Conservation (phyloP, 1,139 yeast genomes). For the Zygoascus meyerae region DNA sequence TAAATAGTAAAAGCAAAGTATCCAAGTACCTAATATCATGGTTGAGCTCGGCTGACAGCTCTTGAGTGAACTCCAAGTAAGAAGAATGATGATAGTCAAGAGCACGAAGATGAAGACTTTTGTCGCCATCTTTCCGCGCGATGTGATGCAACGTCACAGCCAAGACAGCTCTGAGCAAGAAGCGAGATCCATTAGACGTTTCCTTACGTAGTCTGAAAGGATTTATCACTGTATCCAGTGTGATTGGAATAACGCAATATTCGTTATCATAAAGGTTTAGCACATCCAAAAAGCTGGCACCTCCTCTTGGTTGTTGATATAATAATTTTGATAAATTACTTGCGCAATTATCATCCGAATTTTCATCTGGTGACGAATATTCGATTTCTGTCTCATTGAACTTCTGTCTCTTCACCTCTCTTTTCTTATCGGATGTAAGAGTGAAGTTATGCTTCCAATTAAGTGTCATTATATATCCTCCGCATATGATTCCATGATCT, state of each 20-base stretch:
- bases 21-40: slow-evolving; percentile 1
- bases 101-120: neutral
- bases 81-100: neutral
- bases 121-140: neutral
- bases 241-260: slow-evolving; percentile 5
- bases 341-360: no score
- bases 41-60: neutral
- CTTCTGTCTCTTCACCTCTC: no score
- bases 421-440: neutral
- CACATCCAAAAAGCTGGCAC: neutral
- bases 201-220: slow-evolving; percentile 5
- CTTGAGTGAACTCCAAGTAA: neutral
- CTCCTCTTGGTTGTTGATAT: neutral
- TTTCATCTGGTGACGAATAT: no score
- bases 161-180: neutral
- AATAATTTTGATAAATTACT: no score
- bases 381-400: no score
- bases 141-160: slow-evolving; percentile 4
- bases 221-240: neutral
- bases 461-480: slow-evolving; percentile 1
- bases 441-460: slow-evolving; percentile 6
- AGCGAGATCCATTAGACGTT: slow-evolving; percentile 1
- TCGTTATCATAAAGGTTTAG: slow-evolving; percentile 3
- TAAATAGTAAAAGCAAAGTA: slow-evolving; percentile 1
- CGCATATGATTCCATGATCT: slow-evolving; percentile 1